phyloP scores from a whole-genome alignment of 2,329 filamentous ascomycete genomes.

The Verticillium longisporum region DNA sequence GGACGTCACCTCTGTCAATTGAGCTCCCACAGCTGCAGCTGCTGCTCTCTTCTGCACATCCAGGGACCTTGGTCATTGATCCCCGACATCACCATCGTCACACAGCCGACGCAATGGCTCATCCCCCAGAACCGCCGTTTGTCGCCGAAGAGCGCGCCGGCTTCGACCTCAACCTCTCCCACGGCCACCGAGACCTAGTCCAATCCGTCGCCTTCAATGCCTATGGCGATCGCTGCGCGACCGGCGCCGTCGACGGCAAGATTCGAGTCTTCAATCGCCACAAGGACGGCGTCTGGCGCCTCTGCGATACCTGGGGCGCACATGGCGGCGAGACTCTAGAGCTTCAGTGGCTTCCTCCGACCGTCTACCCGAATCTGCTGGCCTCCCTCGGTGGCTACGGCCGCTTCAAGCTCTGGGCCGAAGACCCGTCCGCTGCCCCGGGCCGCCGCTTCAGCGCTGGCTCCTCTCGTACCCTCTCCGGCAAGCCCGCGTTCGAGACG shows the following conservation, averaged over 20 bases:
- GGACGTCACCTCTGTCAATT: not conserved
- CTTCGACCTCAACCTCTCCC: slow-evolving; percentile 58
- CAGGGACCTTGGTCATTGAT: not conserved
- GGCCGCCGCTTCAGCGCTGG: slow-evolving; percentile 76
- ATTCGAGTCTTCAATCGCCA: slow-evolving; percentile 88
- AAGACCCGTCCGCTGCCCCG: slow-evolving; percentile 74
- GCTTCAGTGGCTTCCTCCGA: slow-evolving; percentile 91
- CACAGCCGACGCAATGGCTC: not conserved
- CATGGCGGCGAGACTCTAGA: slow-evolving; percentile 88
- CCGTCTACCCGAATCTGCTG: slow-evolving; percentile 77
- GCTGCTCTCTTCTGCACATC: no score
- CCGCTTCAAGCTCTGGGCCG: slow-evolving; percentile 86
- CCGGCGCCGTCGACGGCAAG: slow-evolving; percentile 85
- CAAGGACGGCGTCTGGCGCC: slow-evolving; percentile 67
- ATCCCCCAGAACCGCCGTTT: slow-evolving; percentile 17
- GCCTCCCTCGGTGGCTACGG: slow-evolving; percentile 87
- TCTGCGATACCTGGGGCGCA: slow-evolving; percentile 83
- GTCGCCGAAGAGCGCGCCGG: slow-evolving; percentile 36
- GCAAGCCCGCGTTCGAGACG: slow-evolving; percentile 48
- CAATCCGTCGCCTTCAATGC: slow-evolving; percentile 85
- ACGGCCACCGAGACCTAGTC: slow-evolving; percentile 74
- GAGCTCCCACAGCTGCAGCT: not conserved
- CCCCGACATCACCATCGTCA: not conserved
- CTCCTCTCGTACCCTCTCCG: slow-evolving; percentile 23
- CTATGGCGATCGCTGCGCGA: slow-evolving; percentile 86